These are phyloP conservation scores for Monosporascus cannonballus DNA, from an alignment of 2,329 filamentous ascomycete genomes.

Conservation along the genomic window DNA sequence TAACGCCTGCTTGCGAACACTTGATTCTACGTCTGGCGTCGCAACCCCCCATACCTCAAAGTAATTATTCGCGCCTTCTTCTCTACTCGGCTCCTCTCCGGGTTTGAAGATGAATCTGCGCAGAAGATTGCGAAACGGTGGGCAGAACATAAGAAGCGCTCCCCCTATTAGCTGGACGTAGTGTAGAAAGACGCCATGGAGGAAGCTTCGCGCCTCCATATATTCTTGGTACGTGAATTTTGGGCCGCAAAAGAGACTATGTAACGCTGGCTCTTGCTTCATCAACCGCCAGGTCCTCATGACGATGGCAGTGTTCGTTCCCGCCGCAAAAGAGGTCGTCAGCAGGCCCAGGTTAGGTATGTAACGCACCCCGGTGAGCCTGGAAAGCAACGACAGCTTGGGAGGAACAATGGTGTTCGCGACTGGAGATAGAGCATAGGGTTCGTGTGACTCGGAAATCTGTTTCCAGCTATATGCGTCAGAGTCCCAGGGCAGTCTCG, in stretches of 20 bases:
- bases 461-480: conserved; percentile 46
- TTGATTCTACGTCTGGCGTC: conserved; percentile 44
- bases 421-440: conserved; percentile 54
- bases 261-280: conserved; percentile 35
- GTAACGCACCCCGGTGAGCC: conserved; percentile 42
- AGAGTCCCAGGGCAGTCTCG: conserved; percentile 54
- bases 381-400: conserved; percentile 33
- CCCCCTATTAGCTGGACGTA: conserved; percentile 37
- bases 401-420: conserved; percentile 32
- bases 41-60: conserved; percentile 61
- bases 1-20: conserved; percentile 42
- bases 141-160: conserved; percentile 36
- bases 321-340: conserved; percentile 44
- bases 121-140: conserved; percentile 39
- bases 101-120: conserved; percentile 43
- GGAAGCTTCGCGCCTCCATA: conserved; percentile 41
- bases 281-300: conserved; percentile 59
- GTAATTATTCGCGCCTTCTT: conserved; percentile 51
- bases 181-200: conserved; percentile 45
- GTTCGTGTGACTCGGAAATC: conserved; percentile 37
- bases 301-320: conserved; percentile 48
- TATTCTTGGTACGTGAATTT: conserved; percentile 55
- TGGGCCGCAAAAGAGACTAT: conserved; percentile 50
- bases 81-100: conserved; percentile 46
- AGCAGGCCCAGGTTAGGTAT: conserved; percentile 49